phyloP scores from a whole-genome alignment of 805 yeast genomes.

The Saturnispora gosingensis region DNA sequence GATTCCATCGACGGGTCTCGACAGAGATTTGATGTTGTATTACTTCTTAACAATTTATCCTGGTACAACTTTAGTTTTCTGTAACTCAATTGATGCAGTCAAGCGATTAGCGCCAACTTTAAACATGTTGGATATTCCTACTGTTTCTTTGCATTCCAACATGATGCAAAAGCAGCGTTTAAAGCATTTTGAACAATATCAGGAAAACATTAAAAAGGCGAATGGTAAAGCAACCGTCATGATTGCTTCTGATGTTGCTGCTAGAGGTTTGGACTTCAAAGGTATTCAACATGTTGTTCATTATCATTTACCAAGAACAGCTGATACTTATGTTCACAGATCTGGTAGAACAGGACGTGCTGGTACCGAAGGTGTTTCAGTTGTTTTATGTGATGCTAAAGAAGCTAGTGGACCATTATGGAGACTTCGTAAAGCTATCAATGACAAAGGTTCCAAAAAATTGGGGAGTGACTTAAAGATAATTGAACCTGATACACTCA shows the following conservation, averaged over 20 bases:
- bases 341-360: slow-evolving; percentile 99
- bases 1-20: slow-evolving; percentile 84
- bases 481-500: slow-evolving; percentile 68
- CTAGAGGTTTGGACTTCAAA: slow-evolving; percentile 92
- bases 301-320: slow-evolving; percentile 89
- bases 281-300: slow-evolving; percentile 78
- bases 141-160: slow-evolving; percentile 78
- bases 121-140: slow-evolving; percentile 55
- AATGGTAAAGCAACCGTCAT: slow-evolving; percentile 51
- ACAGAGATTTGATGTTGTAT: slow-evolving; percentile 83
- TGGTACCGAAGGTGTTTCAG: slow-evolving; percentile 87
- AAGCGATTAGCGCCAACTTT: slow-evolving; percentile 74
- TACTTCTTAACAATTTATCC: slow-evolving; percentile 81
- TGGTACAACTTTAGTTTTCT: slow-evolving; percentile 83
- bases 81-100: slow-evolving; percentile 92
- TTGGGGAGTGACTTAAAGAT: slow-evolving; percentile 45
- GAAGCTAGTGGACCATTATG: slow-evolving; percentile 85
- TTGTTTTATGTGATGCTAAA: slow-evolving; percentile 85
- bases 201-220: slow-evolving; percentile 31
- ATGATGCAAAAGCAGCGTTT: slow-evolving; percentile 94
- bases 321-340: slow-evolving; percentile 90
- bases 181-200: slow-evolving; percentile 75
- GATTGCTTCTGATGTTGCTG: slow-evolving; percentile 96
- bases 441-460: slow-evolving; percentile 23
- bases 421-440: slow-evolving; percentile 53